phyloP scores from a whole-genome alignment of 2,329 filamentous ascomycete genomes.

The Ascochyta koolunga region DNA sequence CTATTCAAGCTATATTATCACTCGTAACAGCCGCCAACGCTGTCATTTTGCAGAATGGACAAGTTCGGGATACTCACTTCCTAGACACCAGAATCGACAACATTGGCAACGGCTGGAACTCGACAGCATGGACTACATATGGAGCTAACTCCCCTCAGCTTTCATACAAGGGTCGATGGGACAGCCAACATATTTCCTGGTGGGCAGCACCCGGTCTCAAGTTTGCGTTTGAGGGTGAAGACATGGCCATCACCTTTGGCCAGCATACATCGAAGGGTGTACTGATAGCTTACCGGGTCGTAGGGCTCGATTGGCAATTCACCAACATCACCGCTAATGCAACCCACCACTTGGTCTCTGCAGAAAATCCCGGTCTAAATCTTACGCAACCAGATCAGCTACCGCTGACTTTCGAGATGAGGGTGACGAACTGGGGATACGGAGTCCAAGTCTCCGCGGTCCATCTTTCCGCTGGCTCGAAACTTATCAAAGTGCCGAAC shows the following conservation, averaged over 20 bases:
- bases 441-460: conserved; percentile 63
- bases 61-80: conserved; percentile 47
- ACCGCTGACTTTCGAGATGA: conserved; percentile 61
- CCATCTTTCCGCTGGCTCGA: conserved; percentile 54
- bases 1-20: conserved; percentile 15
- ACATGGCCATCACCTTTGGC: conserved; percentile 62
- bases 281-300: conserved; percentile 64
- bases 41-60: conserved; percentile 54
- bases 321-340: conserved; percentile 64
- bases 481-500: conserved; percentile 53
- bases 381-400: conserved; percentile 50
- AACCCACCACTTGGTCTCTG: conserved; percentile 62
- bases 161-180: conserved; percentile 68
- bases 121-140: conserved; percentile 55
- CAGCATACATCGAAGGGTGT: conserved; percentile 56
- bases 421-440: conserved; percentile 65
- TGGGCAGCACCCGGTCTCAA: conserved; percentile 64
- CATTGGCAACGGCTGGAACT: conserved; percentile 31
- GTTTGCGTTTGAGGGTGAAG: conserved; percentile 61
- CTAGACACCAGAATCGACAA: conserved; percentile 44
- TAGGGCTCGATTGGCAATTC: conserved; percentile 65
- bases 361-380: conserved; percentile 54
- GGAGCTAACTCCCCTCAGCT: conserved; percentile 60
- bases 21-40: conserved; percentile 34
- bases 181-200: conserved; percentile 65